These are phyloP conservation scores for Claviceps pazoutovae DNA, from an alignment of 2,329 filamentous ascomycete species.

Conservation along the genomic window DNA sequence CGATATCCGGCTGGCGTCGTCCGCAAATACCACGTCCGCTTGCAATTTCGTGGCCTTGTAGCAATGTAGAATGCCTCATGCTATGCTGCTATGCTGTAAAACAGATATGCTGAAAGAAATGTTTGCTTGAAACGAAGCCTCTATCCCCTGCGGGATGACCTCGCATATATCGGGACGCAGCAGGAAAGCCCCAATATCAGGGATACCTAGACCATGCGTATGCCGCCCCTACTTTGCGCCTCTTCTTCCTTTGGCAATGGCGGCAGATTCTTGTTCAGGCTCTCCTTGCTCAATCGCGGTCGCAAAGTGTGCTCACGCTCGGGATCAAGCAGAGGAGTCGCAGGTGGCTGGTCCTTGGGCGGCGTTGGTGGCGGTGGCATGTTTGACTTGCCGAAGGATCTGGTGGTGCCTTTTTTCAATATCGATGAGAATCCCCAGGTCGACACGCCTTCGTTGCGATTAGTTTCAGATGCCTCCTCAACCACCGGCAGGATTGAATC, in stretches of 20 bases:
- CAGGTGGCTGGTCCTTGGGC: conserved; percentile 13
- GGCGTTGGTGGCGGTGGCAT: conserved; percentile 24
- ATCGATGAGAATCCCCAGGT: conserved; percentile 25
- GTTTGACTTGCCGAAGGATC: conserved; percentile 27
- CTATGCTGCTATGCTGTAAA: conserved; percentile 3
- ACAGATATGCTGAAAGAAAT: conserved; percentile 3
- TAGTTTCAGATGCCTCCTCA: conserved; percentile 73
- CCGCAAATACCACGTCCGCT: conserved; percentile 6
- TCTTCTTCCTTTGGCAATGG: conserved; percentile 32
- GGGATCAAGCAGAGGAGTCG: conserved; percentile 21
- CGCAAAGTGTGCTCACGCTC: conserved; percentile 32
- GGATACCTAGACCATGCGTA: conserved; percentile 20
- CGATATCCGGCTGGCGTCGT: not conserved
- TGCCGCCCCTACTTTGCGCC: conserved; percentile 12
- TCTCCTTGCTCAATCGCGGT: conserved; percentile 35
- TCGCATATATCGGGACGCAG: conserved; percentile 7
- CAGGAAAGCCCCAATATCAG: conserved; percentile 7
- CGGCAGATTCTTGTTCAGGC: conserved; percentile 46
- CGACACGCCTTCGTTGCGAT: conserved; percentile 30
- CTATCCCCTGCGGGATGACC: not conserved
- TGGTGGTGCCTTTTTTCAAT: conserved; percentile 17
- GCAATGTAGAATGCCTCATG: not conserved
- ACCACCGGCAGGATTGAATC: conserved; percentile 61
- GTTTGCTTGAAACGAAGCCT: not conserved
- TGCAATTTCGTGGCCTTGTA: not conserved